Percentiles rank a stretch among this genome's conserved stretches.
phyloP scores from a whole-genome alignment of 1,139 yeast species.

The Yamadazyma sp. region DNA sequence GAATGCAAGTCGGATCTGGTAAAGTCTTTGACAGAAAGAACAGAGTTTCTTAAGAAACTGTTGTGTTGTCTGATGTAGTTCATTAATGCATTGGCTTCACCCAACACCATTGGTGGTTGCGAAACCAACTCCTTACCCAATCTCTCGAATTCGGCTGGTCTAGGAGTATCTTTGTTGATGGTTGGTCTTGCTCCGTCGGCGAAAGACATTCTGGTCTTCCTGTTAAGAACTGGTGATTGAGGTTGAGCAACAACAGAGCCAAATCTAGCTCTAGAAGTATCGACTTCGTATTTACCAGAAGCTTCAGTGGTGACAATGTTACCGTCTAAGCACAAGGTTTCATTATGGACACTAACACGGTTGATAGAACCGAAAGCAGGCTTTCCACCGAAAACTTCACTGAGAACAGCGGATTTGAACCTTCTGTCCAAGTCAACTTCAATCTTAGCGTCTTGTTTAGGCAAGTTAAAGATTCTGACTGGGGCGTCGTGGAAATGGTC shows the following conservation, averaged over 20 bases:
- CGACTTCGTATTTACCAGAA: constrained; percentile 57
- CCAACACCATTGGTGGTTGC: constrained; percentile 65
- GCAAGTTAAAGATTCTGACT: constrained; percentile 75
- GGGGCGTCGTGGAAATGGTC: constrained; percentile 81
- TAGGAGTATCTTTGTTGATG: constrained; percentile 29
- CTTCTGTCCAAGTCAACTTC: constrained; percentile 82
- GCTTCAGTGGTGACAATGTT: constrained; percentile 57
- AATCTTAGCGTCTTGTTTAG: constrained; percentile 74
- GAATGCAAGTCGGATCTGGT: constrained; percentile 86
- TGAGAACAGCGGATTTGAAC: constrained; percentile 48
- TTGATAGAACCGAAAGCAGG: constrained; percentile 78
- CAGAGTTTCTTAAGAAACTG: constrained; percentile 85
- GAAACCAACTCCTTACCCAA: constrained; percentile 74
- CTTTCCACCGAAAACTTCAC: constrained; percentile 41
- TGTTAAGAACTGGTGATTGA: constrained; percentile 45
- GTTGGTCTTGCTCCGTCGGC: constrained; percentile 46
- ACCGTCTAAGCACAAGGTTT: constrained; percentile 85
- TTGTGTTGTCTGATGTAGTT: constrained; percentile 77
- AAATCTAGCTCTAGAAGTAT: constrained; percentile 38
- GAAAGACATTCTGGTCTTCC: constrained; percentile 51
- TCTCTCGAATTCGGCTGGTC: constrained; percentile 49
- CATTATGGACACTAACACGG: constrained; percentile 77
- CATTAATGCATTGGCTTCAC: constrained; percentile 76
- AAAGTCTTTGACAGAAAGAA: constrained; percentile 85
- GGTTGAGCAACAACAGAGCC: constrained; percentile 45